Evolutionary conservation across 345 rosid species (phyloP), one percentile per base, ranked within the genome.

Genomic region (Eucalyptus curtisii): DNA sequence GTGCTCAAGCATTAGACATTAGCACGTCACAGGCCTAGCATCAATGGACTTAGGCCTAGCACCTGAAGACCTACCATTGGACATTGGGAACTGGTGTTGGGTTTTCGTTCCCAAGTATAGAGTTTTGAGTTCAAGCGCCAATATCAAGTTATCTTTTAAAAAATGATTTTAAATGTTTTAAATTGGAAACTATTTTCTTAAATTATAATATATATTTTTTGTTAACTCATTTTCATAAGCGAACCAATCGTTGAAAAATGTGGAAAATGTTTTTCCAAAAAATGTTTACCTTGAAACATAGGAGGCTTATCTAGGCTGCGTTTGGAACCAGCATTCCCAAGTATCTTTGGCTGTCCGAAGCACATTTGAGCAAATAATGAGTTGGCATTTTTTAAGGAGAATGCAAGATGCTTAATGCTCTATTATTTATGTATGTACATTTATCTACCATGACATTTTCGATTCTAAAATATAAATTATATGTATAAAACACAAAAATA

Each of bases 21-120:
- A 52, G 9, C 24, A 19, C 57, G 1, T 52, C 55, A 1, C 0
- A 22, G 1, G 27, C 61, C 61, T 24, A 6, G 0, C 30, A 9
- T 24, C 2, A 22, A 55, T 55, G 61, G 1, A 55, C 57, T 52
- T 52, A 52, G 57, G 4, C 24, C 57, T 52, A 52, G 12, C 30
- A 24, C 6, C 4, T n/a, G 1, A 55, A 55, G 30, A 17, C 61
- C 27, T 55, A 55, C 27, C 27, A 12, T 17, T 55, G 27, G 59
- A 55, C 25, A 8, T 0, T 53, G 4, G 12, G 59, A 55, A 55
- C 0, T 55, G 1, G 5, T 11, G 0, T 55, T 50, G 9, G 11
- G 6, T 0, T 55, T 55, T 24, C 0, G 6, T 55, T 30, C 30
- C 1, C 61, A 55, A 55, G 3, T 30, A 22, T 55, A 0, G 0